Evolutionary conservation across 129 eudicot genomes (phyloP), one percentile per base, ranked within the genome.

Genomic region (Logfia minima): DNA sequence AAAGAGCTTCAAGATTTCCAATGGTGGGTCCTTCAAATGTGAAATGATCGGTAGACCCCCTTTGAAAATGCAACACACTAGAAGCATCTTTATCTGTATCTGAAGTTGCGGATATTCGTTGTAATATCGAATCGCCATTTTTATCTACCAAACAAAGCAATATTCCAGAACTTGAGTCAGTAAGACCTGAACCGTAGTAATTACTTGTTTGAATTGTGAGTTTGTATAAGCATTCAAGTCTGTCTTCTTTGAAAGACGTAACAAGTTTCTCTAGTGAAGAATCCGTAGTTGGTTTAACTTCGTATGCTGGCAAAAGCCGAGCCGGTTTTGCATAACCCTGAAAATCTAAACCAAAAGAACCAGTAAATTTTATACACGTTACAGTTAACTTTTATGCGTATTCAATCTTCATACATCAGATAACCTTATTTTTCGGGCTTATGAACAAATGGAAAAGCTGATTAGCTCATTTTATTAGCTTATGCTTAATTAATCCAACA

Each of bases 241-340:
- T 81, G 77, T 79, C 85, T 64, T 69, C 59, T 71, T 77, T 55
- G 19, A 78, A 74, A 75, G 87, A 80, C 13, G 82, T 28, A 23
- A 67, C 43, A 13, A 75, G 67, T 64, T 85, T 82, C 68, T 88
- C 85, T 24, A 83, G 29, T 21, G 92, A 86, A 1, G 78, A 59
- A 60, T 85, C 89, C 43, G 80, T 66, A 7, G 84, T 75, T 26
- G 84, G 72, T 75, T 83, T 83, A 72, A 87, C 87, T 63, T 83
- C 86, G 9, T 76, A 35, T 9, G 97, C 97, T 41, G 92, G 88
- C 66, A 94, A 77, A 78, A 94, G 97, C 21, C 89, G 87, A 45
- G 86, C 74, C 18, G 99, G 99, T 74, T 85, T 94, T 48, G 89
- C 89, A 72, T 87, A 94, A 60, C 85, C 92, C 90, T 88, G 99